Conservation (phyloP, 257 asterid genomes). For the Solanum pinnatisectum region DNA sequence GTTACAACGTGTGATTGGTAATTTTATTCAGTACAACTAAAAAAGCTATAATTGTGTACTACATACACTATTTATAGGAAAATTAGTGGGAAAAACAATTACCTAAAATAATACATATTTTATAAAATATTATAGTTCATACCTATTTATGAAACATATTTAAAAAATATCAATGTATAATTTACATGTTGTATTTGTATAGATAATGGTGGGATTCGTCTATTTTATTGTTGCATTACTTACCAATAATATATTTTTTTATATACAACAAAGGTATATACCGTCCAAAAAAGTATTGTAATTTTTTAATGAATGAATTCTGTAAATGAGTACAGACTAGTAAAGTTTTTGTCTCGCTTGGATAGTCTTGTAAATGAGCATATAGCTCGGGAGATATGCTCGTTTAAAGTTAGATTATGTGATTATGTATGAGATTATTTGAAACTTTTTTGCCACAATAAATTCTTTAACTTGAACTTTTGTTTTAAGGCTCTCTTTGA, state of each 20-base stretch:
- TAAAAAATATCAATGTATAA: too few species aligned
- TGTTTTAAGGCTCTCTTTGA: not conserved
- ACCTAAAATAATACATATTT: not conserved
- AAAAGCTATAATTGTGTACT: not conserved
- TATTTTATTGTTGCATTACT: not conserved
- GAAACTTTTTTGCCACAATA: not conserved
- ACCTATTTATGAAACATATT: not conserved
- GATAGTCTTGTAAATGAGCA: not conserved
- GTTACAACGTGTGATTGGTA: not conserved
- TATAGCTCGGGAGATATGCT: not conserved
- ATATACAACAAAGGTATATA: too few species aligned
- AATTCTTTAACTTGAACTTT: not conserved
- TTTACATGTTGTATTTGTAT: not conserved
- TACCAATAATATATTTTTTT: too few species aligned
- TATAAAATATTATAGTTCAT: not conserved
- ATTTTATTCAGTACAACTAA: not conserved
- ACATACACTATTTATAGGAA: not conserved
- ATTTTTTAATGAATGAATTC: not conserved
- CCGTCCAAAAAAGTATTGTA: too few species aligned
- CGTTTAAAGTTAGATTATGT: not conserved
- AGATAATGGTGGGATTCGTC: not conserved
- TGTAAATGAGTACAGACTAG: not conserved
- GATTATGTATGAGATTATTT: too few species aligned
- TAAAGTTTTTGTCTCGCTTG: not conserved
- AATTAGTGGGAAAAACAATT: not conserved